Evolutionary conservation across 2,329 filamentous ascomycete genomes (phyloP), one percentile per base, ranked within the genome.

Genomic region (Pestalotiopsis sp.): DNA sequence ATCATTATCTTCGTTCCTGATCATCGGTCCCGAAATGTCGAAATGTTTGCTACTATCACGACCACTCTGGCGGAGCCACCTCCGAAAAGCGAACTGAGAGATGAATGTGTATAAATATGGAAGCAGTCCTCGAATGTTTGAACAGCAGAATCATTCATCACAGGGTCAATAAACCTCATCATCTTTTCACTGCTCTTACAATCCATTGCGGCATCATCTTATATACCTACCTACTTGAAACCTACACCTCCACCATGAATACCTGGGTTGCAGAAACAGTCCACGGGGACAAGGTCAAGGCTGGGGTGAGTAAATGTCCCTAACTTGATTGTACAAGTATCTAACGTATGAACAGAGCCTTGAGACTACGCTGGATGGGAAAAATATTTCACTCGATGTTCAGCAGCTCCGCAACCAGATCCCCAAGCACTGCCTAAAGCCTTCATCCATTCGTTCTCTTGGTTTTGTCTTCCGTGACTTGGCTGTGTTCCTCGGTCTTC

Each of bases 351-450:
- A 39, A 39, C 38, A 72, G 71, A 70, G 67, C 31, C 68, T 72
- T 12, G 67, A 67, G 38, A 52, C 66, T 14, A 64, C 59, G n/a
- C 31, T 58, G 23, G 39, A 70, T 14, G 69, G 67, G 20, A 69
- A 70, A 57, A 58, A 70, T 39, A 59, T 63, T 25, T 66, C 66
- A 13, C 67, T 73, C 67, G 83, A 85, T 72, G 81, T 84, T 72
- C 81, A 83, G 73, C 81, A 79, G 58, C 78, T 85, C 70, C 77
- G 81, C 59, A 78, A 83, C 72, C 84, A 86, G 64, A 90, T 90
- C 71, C 89, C 88, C 13, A 79, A 83, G 14, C 84, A 90, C 74
- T 91, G 89, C 83, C 89, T 90, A 78, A 77, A 87, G 74, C 85
- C 86, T 3, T 85, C 85, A 36, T 81, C 83, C 57, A 69, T 81